These are phyloP conservation scores for Fomitopsis palustris DNA, from an alignment of 1,284 basidiomycete species.

Conservation along the genomic window DNA sequence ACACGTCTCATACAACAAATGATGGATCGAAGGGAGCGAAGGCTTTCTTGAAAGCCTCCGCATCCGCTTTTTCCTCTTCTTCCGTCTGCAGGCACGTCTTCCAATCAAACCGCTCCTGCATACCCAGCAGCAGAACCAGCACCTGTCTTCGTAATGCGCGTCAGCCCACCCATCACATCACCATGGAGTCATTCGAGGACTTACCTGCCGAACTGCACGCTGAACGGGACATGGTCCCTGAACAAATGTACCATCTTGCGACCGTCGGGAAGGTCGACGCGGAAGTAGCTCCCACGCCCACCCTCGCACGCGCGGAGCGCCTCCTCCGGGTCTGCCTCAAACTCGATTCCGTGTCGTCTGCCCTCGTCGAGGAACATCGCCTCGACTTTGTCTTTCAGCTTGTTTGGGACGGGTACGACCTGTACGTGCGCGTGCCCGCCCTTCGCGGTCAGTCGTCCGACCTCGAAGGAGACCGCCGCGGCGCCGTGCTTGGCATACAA, in stretches of 20 bases:
- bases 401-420: slow-evolving; percentile 75
- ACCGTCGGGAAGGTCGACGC: slow-evolving; percentile 88
- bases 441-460: slow-evolving; percentile 77
- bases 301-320: slow-evolving; percentile 53
- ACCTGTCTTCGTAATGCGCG: slow-evolving; percentile 55
- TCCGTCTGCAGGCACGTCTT: slow-evolving; percentile 80
- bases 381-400: slow-evolving; percentile 60
- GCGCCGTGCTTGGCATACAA: slow-evolving; percentile 73
- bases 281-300: slow-evolving; percentile 76
- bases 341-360: slow-evolving; percentile 58
- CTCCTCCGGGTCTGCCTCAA: slow-evolving; percentile 57
- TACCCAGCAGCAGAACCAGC: slow-evolving; percentile 67
- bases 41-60: slow-evolving; percentile 75
- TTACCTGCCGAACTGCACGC: slow-evolving; percentile 90
- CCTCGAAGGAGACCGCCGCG: slow-evolving; percentile 80
- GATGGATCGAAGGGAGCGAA: slow-evolving; percentile 73
- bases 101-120: slow-evolving; percentile 85
- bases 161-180: slow-evolving; percentile 4
- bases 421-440: slow-evolving; percentile 96
- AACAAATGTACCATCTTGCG: slow-evolving; percentile 82
- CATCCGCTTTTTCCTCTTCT: slow-evolving; percentile 81
- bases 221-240: slow-evolving; percentile 74
- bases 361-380: slow-evolving; percentile 70
- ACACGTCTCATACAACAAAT: slow-evolving; percentile 12
- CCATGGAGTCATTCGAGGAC: slow-evolving; percentile 21